These are phyloP conservation scores for Kalanchoe fedtschenkoi DNA, from an alignment of 164 flowering plant genomes.

Conservation along the genomic window DNA sequence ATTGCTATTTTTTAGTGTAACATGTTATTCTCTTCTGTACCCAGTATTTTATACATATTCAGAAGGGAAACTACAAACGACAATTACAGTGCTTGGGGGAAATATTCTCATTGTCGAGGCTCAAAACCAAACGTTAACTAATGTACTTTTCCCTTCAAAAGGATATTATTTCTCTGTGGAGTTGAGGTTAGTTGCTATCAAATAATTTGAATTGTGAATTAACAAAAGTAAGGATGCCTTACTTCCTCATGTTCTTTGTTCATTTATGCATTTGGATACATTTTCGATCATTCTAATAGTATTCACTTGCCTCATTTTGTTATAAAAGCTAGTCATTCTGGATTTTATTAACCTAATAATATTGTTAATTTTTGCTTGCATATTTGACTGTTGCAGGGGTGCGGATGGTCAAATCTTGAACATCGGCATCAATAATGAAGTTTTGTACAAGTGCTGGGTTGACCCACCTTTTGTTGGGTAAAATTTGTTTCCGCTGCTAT, in stretches of 20 bases:
- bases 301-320: no score
- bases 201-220: not conserved
- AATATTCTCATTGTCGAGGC: conserved; percentile 40
- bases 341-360: not conserved
- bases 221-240: not conserved
- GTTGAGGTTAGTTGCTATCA: conserved; percentile 40
- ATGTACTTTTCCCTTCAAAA: conserved; percentile 54
- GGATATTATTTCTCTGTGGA: conserved; percentile 65
- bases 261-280: no score
- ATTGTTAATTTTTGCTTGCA: not conserved
- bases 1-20: not conserved
- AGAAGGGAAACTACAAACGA: conserved; percentile 44
- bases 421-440: conserved; percentile 15
- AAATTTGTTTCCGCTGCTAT: conserved; percentile 11
- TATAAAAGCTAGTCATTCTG: no score
- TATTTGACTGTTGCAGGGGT: conserved; percentile 17
- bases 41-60: conserved; percentile 44
- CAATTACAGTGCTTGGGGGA: conserved; percentile 39
- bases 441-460: conserved; percentile 48
- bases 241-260: not conserved
- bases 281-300: no score
- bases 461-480: conserved; percentile 80
- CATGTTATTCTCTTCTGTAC: conserved; percentile 7
- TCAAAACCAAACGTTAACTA: conserved; percentile 54
- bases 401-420: conserved; percentile 13